These are phyloP conservation scores for Citrus reticulata DNA, from an alignment of 345 rosid species.

Conservation along the genomic window DNA sequence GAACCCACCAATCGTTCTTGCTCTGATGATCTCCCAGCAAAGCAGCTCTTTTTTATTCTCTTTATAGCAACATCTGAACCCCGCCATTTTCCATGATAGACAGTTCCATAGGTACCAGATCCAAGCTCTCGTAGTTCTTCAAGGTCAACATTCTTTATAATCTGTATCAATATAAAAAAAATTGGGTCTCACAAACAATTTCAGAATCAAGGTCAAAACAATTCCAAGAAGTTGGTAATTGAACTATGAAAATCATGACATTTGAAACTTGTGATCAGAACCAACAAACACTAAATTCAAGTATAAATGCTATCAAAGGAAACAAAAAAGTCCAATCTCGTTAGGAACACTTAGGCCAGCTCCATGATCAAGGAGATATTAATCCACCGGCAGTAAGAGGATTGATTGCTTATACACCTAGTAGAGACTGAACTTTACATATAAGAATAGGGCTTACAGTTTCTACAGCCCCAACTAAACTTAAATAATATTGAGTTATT, in stretches of 20 bases:
- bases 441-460: background rate
- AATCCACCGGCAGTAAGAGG: background rate
- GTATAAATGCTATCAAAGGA: background rate
- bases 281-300: background rate
- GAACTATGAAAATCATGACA: background rate
- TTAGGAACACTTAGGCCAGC: background rate
- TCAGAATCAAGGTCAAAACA: background rate
- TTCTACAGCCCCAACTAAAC: background rate
- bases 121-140: conserved; percentile 66
- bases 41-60: conserved; percentile 61
- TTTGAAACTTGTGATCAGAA: background rate
- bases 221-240: background rate
- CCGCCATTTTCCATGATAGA: conserved; percentile 74
- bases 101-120: conserved; percentile 74
- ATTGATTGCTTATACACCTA: background rate
- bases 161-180: conserved; percentile 35
- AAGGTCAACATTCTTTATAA: conserved; percentile 59
- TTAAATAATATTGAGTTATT: background rate
- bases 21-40: conserved; percentile 59
- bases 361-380: conserved; percentile 1
- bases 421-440: background rate
- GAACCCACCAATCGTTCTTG: conserved; percentile 64
- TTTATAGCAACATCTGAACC: conserved; percentile 80
- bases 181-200: conserved; percentile 9
- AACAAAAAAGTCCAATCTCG: background rate